Base-by-base conservation (phyloP, 2,329 filamentous ascomycete species). In the Anisogramma anomala region DNA sequence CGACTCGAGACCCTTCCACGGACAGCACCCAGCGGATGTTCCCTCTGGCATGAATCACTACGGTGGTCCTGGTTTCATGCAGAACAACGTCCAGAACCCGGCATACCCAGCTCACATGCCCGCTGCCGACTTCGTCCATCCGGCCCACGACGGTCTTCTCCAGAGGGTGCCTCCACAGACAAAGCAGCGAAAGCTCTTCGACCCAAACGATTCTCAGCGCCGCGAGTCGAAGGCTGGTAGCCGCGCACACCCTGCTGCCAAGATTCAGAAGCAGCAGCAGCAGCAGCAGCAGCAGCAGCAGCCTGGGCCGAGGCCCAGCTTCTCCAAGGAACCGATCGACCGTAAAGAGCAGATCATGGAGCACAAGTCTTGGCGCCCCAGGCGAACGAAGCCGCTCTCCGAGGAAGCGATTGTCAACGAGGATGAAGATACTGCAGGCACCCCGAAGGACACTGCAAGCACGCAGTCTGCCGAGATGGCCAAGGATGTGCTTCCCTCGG, bases 341-440 rank as follows among this genome's bases (percentile, higher is more conserved):
- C 18, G 22, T 11, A 25, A 5, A 6, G n/a, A 13, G 3, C 8
- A 32, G n/a, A 32, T 32, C 20, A n/a, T 39, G 6, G n/a, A 5
- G 18, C 31, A 41, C 20, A 41, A 41, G n/a, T 30, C 43, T 35
- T 47, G 41, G 41, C 34, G 44, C 11, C 22, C 27, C 7, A 6
- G 8, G 30, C 30, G 18, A 18, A 33, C 42, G 7, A 47, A 44
- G 30, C 44, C 44, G 8, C 30, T 33, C 5, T 36, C 44, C 3
- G 41, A 47, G 17, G 41, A 46, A 26, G 33, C 26, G 10, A 37
- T 44, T 14, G 20, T 32, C n/a, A 37, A 47, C 13, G 33, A 38
- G 4, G 31, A 23, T 3, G 14, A 34, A 14, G 33, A 37, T 6
- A 10, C 7, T 11, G 40, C 42, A 13, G 40, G 18, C 6, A 10